Evolutionary conservation across 179 eudicot species (phyloP).

Genomic region (Kewa caespitosa): DNA sequence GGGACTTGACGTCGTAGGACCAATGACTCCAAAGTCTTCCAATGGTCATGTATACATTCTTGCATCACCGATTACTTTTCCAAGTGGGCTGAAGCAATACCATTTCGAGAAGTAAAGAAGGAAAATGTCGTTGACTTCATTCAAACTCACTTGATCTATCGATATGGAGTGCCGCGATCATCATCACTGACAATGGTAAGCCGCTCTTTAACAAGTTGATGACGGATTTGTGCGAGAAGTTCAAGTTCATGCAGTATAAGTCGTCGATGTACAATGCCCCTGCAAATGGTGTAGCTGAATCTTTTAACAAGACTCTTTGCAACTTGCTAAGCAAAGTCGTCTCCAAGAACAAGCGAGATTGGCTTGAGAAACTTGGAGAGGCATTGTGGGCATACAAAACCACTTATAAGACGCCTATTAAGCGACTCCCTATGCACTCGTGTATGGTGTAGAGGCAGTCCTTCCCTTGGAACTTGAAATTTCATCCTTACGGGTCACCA

Average conservation of each 20-base stretch:
- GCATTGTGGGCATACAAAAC: too few species aligned
- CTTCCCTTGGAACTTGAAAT: conserved; percentile 18
- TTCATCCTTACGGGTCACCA: conserved; percentile 19
- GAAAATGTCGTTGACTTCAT: too few species aligned
- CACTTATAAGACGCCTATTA: not conserved
- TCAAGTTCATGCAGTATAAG: conserved; percentile 9
- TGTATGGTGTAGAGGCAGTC: conserved; percentile 23
- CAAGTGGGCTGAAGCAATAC: too few species aligned
- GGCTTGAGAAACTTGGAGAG: too few species aligned
- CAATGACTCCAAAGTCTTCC: conserved; percentile 20
- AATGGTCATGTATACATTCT: conserved; percentile 19
- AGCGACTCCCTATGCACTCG: conserved; percentile 12
- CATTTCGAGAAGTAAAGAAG: too few species aligned
- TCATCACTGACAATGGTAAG: conserved; percentile 19
- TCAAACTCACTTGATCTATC: conserved; percentile 12
- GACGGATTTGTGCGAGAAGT: not conserved
- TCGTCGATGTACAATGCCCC: conserved; percentile 17
- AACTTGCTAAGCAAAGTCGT: conserved; percentile 14
- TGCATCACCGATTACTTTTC: not conserved
- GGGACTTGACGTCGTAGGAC: conserved; percentile 25
- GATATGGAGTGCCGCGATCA: conserved; percentile 21
- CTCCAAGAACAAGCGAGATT: too few species aligned
- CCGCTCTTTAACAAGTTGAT: conserved; percentile 13
- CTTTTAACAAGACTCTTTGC: conserved; percentile 13
- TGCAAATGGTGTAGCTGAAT: conserved; percentile 8